These are phyloP conservation scores for Drechslerella coelobrocha DNA, from an alignment of 2,329 filamentous ascomycete genomes.

Conservation along the genomic window DNA sequence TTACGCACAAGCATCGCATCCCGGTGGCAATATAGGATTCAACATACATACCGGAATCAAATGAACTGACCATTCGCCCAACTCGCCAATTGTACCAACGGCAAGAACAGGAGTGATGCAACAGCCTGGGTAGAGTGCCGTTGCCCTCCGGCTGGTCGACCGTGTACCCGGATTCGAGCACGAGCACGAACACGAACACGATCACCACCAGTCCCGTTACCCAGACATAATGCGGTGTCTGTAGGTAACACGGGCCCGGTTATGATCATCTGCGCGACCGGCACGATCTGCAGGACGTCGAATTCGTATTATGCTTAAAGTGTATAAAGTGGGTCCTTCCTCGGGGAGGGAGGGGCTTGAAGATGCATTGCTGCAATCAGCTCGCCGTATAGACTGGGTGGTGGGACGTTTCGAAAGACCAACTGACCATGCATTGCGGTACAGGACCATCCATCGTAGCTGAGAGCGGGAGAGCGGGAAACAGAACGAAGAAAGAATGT, in stretches of 20 bases:
- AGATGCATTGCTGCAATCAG: not conserved
- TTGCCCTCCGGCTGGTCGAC: constrained; percentile 18
- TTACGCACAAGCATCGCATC: no score
- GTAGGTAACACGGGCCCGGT: constrained; percentile 56
- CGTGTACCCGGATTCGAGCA: constrained; percentile 9
- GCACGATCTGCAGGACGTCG: constrained; percentile 56
- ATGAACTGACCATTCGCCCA: no score
- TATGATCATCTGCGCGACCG: constrained; percentile 56
- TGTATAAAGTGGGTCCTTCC: constrained; percentile 55
- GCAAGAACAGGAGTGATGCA: not conserved
- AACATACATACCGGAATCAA: no score
- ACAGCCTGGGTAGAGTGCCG: constrained; percentile 11
- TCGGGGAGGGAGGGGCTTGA: no score
- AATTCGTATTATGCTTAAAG: constrained; percentile 58
- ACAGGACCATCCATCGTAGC: no score
- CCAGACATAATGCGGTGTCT: constrained; percentile 56
- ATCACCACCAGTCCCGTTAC: constrained; percentile 1
- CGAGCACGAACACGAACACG: not conserved
- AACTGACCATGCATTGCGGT: no score
- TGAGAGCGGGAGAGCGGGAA: no score
- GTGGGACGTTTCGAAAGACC: no score
- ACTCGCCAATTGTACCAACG: constrained; percentile 19
- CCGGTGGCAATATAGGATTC: not conserved
- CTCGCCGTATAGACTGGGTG: not conserved
- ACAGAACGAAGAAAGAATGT: no score